These are phyloP conservation scores for Theileria orientalis DNA, from an alignment of 169 alveolate genomes.

Conservation along the genomic window DNA sequence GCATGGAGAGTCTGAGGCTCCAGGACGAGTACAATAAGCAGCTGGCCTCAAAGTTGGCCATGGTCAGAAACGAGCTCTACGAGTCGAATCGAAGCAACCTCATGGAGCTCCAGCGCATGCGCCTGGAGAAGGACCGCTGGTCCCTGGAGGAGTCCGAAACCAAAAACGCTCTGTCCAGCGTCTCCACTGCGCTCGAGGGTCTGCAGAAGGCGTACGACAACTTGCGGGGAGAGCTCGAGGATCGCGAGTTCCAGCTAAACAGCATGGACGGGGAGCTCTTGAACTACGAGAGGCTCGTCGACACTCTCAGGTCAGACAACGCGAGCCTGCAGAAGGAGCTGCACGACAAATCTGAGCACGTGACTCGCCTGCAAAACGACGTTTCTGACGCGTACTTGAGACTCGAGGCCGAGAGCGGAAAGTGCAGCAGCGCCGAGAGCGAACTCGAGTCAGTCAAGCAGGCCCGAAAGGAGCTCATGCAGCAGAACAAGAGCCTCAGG, in stretches of 20 bases:
- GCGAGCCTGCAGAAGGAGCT: conserved; percentile 34
- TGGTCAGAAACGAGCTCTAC: conserved; percentile 26
- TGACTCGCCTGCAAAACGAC: conserved; percentile 37
- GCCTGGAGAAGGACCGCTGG: conserved; percentile 43
- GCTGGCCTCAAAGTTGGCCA: conserved; percentile 45
- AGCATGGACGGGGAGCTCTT: conserved; percentile 31
- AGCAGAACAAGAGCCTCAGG: conserved; percentile 18
- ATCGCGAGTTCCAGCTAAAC: conserved; percentile 16
- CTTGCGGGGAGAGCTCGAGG: conserved; percentile 31
- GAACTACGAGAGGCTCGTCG: conserved; percentile 24
- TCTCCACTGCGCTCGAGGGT: conserved; percentile 23
- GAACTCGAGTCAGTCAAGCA: conserved; percentile 12
- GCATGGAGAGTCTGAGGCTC: conserved; percentile 49
- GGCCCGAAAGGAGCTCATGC: conserved; percentile 18
- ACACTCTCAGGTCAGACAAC: conserved; percentile 27
- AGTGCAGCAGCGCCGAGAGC: conserved; percentile 20
- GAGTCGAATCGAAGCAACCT: conserved; percentile 28
- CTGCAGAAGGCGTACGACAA: conserved; percentile 61
- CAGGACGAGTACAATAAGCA: conserved; percentile 53
- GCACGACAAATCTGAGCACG: conserved; percentile 26
- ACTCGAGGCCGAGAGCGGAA: conserved; percentile 47
- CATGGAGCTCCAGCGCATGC: conserved; percentile 40
- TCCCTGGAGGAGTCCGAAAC: conserved; percentile 46
- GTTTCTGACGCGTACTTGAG: conserved; percentile 39
- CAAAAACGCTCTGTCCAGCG: conserved; percentile 8